phyloP scores from a whole-genome alignment of 352 stramenopile species.

The Phytophthora podocarpi region DNA sequence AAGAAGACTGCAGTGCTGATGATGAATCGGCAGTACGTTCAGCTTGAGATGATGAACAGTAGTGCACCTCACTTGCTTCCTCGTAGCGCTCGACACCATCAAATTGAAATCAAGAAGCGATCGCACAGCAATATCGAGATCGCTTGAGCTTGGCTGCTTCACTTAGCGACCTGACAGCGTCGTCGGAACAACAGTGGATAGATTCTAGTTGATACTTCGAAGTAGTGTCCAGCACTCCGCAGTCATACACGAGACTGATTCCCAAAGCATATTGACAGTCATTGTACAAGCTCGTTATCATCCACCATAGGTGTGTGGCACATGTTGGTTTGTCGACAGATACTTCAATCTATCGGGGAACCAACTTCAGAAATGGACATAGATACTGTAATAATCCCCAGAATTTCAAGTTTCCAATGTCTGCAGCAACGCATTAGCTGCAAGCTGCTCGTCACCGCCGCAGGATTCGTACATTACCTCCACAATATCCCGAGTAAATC shows the following conservation, averaged over 20 bases:
- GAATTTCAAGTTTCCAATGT: conserved; percentile 41
- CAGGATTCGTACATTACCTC: conserved; percentile 67
- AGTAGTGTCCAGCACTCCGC: not conserved
- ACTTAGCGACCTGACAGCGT: no score
- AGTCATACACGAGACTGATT: not conserved
- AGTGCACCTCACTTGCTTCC: not conserved
- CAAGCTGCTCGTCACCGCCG: conserved; percentile 52
- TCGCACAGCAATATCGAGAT: conserved; percentile 20
- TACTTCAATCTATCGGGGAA: not conserved
- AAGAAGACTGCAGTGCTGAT: conserved; percentile 33
- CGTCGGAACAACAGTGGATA: no score
- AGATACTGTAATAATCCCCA: not conserved
- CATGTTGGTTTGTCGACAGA: not conserved
- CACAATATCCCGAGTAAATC: conserved; percentile 60
- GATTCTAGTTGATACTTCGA: no score
- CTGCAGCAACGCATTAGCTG: conserved; percentile 61
- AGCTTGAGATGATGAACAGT: conserved; percentile 8
- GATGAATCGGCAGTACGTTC: conserved; percentile 25
- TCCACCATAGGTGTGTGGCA: no score
- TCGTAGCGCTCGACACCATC: not conserved
- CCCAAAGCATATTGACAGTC: not conserved
- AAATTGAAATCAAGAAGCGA: conserved; percentile 19
- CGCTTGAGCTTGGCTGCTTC: conserved; percentile 1
- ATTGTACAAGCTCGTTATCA: no score
- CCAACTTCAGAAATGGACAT: not conserved